Evolutionary conservation across 148 eudicot species (phyloP).

Genomic region (Amaranthus hypochondriacus): DNA sequence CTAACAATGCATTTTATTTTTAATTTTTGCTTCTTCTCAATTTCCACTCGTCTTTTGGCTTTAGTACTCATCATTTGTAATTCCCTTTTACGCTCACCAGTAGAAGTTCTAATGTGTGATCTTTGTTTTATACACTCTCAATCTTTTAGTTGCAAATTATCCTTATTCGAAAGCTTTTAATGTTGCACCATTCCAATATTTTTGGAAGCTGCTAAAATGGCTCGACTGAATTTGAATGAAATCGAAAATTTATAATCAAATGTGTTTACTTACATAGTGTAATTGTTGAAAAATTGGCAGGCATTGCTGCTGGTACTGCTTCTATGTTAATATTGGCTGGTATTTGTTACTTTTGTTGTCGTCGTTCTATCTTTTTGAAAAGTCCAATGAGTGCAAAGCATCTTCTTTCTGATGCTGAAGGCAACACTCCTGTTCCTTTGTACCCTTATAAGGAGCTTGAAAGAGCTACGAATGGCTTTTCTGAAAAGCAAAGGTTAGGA

Average conservation of each 20-base stretch:
- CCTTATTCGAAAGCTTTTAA: too few relatives aligned
- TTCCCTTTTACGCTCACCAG: too few relatives aligned
- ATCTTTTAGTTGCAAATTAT: too few relatives aligned
- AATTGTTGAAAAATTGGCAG: slow-evolving; percentile 28
- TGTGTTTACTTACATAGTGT: slow-evolving; percentile 1
- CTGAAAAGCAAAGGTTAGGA: slow-evolving; percentile 69
- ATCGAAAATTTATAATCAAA: neutral
- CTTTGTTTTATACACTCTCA: neutral
- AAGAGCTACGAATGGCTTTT: slow-evolving; percentile 64
- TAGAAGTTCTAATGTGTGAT: neutral
- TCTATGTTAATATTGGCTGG: slow-evolving; percentile 34
- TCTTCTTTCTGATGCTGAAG: slow-evolving; percentile 65
- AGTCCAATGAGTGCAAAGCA: slow-evolving; percentile 47
- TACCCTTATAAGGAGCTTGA: slow-evolving; percentile 75
- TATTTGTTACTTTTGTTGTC: slow-evolving; percentile 47
- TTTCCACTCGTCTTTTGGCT: neutral
- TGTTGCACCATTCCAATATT: too few relatives aligned
- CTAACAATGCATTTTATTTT: neutral
- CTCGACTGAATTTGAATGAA: too few relatives aligned
- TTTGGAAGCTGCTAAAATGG: neutral
- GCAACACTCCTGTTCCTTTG: slow-evolving; percentile 49
- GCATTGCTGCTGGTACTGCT: slow-evolving; percentile 55
- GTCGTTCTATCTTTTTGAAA: slow-evolving; percentile 35
- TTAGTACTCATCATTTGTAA: neutral
- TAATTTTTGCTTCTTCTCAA: neutral